These are phyloP conservation scores for Globisporangium rhizosaccharum DNA, from an alignment of 352 stramenopile genomes.

Conservation along the genomic window DNA sequence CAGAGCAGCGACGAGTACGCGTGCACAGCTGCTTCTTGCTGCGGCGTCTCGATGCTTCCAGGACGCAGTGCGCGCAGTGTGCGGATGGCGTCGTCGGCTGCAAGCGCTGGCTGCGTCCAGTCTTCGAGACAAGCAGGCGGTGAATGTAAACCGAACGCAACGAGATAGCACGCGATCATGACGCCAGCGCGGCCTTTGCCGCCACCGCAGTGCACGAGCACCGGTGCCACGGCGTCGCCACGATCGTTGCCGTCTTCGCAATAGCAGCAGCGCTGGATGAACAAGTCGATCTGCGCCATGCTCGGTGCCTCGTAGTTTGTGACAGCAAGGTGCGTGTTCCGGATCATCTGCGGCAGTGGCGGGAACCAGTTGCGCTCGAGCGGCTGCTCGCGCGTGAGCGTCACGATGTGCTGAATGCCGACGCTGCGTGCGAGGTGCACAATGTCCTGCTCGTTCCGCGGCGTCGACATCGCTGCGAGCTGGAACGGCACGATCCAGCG, in stretches of 20 bases:
- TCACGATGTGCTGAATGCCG: slow-evolving; percentile 30
- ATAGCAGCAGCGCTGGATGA: slow-evolving; percentile 36
- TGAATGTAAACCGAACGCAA: slow-evolving; percentile 47
- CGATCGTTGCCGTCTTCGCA: not conserved
- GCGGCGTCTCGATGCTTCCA: slow-evolving; percentile 50
- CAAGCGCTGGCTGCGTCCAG: slow-evolving; percentile 43
- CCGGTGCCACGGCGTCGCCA: slow-evolving; percentile 11
- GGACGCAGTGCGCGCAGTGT: slow-evolving; percentile 36
- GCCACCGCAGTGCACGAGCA: slow-evolving; percentile 62
- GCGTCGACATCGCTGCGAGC: slow-evolving; percentile 35
- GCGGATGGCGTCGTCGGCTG: slow-evolving; percentile 32
- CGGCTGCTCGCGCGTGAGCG: slow-evolving; percentile 33
- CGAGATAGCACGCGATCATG: slow-evolving; percentile 64
- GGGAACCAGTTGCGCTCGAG: slow-evolving; percentile 27
- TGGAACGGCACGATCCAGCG: slow-evolving; percentile 41
- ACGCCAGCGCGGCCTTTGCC: slow-evolving; percentile 57
- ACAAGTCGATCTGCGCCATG: slow-evolving; percentile 53
- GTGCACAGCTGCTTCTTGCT: slow-evolving; percentile 40
- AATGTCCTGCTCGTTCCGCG: slow-evolving; percentile 26
- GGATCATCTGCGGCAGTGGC: slow-evolving; percentile 12
- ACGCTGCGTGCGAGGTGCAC: slow-evolving; percentile 22
- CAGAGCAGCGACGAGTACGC: slow-evolving; percentile 51
- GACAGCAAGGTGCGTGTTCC: slow-evolving; percentile 43
- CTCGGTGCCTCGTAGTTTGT: slow-evolving; percentile 51
- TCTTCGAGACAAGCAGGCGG: slow-evolving; percentile 16